Percentiles rank a stretch among this genome's conserved stretches.
Conservation (phyloP, 345 rosid species). For the Heritiera littoralis region DNA sequence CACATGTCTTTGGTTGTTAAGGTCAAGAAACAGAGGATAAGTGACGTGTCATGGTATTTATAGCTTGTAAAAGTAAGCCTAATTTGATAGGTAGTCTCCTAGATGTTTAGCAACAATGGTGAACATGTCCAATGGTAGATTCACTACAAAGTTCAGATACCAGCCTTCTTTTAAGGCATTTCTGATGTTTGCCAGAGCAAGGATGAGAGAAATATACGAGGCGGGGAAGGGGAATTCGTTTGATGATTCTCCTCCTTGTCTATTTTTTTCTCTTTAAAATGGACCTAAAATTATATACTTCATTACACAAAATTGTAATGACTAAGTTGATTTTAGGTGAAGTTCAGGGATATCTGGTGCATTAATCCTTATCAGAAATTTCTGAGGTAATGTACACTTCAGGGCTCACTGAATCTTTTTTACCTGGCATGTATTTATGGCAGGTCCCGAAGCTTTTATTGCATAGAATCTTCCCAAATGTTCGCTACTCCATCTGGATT, state of each 20-base stretch:
- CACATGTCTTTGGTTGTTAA: neutral
- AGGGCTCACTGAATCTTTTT: conserved; percentile 13
- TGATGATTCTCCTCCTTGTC: neutral
- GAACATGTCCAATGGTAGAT: neutral
- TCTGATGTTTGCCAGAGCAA: neutral
- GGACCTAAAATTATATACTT: neutral
- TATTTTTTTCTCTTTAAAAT: neutral
- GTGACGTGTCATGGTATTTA: neutral
- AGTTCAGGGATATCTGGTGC: neutral
- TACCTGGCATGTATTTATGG: conserved; percentile 26
- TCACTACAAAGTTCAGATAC: neutral
- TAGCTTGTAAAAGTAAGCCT: neutral
- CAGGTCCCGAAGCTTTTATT: conserved; percentile 90
- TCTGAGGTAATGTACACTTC: neutral
- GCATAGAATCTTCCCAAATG: conserved; percentile 79
- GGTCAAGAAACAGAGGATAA: neutral
- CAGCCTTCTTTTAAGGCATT: neutral
- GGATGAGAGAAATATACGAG: neutral
- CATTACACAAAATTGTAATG: neutral
- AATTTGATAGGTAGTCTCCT: neutral
- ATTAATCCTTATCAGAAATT: conserved; percentile 4
- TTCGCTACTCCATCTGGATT: conserved; percentile 80
- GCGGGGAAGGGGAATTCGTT: neutral
- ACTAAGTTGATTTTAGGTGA: neutral
- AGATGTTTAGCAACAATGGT: neutral